phyloP scores from a whole-genome alignment of 208 protist species.

The Novymonas esmeraldas region DNA sequence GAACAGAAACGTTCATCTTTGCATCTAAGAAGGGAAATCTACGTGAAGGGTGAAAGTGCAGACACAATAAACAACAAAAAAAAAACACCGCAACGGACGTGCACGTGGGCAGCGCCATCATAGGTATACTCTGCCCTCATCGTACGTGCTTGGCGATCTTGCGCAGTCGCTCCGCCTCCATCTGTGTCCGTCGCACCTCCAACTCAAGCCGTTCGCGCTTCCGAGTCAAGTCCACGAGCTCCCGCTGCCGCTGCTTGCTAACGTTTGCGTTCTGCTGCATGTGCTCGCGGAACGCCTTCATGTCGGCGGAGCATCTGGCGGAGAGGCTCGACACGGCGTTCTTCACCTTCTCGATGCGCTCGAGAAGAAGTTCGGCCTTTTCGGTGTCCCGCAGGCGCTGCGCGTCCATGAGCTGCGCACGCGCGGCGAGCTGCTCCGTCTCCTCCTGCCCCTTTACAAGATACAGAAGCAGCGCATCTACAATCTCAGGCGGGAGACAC shows the following conservation, averaged over 20 bases:
- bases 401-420: conserved; percentile 13
- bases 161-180: conserved; percentile 66
- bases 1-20: no score
- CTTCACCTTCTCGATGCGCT: conserved; percentile 44
- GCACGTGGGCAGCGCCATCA: no score
- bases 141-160: conserved; percentile 73
- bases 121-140: no score
- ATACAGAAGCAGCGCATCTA: conserved; percentile 40
- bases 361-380: conserved; percentile 35
- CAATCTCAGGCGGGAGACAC: conserved; percentile 35
- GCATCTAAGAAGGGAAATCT: no score
- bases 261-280: conserved; percentile 44
- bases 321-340: conserved; percentile 48
- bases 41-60: no score
- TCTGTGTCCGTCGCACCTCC: conserved; percentile 53
- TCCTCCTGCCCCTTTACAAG: conserved; percentile 36
- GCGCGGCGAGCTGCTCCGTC: conserved; percentile 13
- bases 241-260: conserved; percentile 48
- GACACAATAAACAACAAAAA: no score
- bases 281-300: conserved; percentile 43
- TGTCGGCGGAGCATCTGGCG: conserved; percentile 54
- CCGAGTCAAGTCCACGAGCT: conserved; percentile 55
- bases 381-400: conserved; percentile 19
- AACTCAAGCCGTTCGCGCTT: conserved; percentile 75
- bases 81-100: no score